phyloP scores from a whole-genome alignment of 2,329 filamentous ascomycete species.

The Paraconiothyrium sp. region DNA sequence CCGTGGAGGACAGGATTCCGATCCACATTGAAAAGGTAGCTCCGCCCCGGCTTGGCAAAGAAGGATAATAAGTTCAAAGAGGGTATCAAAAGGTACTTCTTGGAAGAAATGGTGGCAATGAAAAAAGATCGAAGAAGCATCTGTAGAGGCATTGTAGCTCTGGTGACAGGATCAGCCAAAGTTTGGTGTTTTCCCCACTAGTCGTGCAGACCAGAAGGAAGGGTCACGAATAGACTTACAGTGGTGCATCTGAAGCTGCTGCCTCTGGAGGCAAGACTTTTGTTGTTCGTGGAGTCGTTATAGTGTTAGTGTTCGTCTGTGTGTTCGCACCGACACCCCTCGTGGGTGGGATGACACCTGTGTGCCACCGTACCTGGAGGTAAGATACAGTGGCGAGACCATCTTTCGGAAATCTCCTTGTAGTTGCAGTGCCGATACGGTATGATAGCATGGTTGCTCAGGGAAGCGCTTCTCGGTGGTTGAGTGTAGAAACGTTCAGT shows the following conservation, averaged over 20 bases:
- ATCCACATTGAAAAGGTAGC: slow-evolving; percentile 67
- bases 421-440: not conserved
- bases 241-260: slow-evolving; percentile 22
- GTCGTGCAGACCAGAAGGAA: not conserved
- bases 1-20: slow-evolving; percentile 76
- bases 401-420: slow-evolving; percentile 9
- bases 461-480: not conserved
- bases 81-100: slow-evolving; percentile 52
- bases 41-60: slow-evolving; percentile 49
- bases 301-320: slow-evolving; percentile 6
- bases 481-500: not conserved
- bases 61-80: slow-evolving; percentile 52
- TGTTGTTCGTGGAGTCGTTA: slow-evolving; percentile 19
- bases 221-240: slow-evolving; percentile 13
- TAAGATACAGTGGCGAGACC: slow-evolving; percentile 8
- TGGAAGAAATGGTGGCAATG: slow-evolving; percentile 59
- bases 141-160: slow-evolving; percentile 35
- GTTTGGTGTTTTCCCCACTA: not conserved
- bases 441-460: slow-evolving; percentile 9
- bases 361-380: slow-evolving; percentile 11
- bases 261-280: slow-evolving; percentile 18
- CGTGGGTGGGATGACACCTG: slow-evolving; percentile 8
- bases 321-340: not conserved
- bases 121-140: slow-evolving; percentile 44
- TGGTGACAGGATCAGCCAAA: not conserved